Evolutionary conservation across 805 yeast genomes (phyloP).

Genomic region (Schizosaccharomyces cryophilus): DNA sequence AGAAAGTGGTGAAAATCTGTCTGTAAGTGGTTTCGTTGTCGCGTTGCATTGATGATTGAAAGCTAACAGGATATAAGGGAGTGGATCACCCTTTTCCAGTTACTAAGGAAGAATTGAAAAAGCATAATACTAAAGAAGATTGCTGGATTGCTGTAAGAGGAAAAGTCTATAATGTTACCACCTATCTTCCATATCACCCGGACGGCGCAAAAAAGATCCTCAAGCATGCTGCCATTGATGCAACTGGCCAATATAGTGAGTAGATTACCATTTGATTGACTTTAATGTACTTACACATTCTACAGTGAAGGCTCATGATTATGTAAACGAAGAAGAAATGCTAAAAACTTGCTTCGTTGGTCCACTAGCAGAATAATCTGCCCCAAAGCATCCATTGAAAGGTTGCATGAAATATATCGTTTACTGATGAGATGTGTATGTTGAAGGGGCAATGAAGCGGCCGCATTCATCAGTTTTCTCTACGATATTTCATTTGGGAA

Average conservation of each 20-base stretch:
- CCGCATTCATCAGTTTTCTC: no score
- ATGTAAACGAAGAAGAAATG: neutral
- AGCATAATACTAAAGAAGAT: slow-evolving; percentile 30
- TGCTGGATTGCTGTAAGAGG: slow-evolving; percentile 51
- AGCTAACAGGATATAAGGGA: neutral
- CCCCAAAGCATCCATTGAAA: no score
- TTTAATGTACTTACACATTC: neutral
- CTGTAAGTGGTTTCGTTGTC: neutral
- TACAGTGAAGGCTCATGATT: neutral
- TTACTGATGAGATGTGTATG: no score
- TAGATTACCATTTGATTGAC: slow-evolving; percentile 19
- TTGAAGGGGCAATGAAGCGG: no score
- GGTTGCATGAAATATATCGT: no score
- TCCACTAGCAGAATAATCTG: neutral
- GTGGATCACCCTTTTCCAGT: slow-evolving; percentile 8
- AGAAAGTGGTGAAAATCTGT: slow-evolving; percentile 21
- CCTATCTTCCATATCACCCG: slow-evolving; percentile 34
- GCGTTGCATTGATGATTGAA: neutral
- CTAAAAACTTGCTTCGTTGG: neutral
- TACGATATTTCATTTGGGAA: no score
- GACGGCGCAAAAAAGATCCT: slow-evolving; percentile 39
- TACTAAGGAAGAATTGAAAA: slow-evolving; percentile 21
- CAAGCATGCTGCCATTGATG: slow-evolving; percentile 66
- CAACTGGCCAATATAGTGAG: slow-evolving; percentile 29
- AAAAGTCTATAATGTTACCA: slow-evolving; percentile 41